These are phyloP conservation scores for Xylaria castorea DNA, from an alignment of 495 filamentous ascomycete genomes.

Conservation along the genomic window DNA sequence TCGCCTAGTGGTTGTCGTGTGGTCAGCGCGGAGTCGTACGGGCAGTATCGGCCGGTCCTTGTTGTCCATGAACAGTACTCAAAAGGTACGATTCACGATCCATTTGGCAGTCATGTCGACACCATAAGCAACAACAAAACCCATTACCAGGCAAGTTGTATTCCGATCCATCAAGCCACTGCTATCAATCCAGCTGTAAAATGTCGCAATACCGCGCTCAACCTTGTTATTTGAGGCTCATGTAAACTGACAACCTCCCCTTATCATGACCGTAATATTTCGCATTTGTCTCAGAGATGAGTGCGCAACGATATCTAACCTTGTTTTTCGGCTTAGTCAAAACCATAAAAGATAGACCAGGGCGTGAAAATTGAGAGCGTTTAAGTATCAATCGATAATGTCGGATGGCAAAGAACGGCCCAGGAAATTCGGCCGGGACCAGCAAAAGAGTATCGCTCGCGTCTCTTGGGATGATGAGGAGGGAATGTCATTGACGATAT, in stretches of 20 bases:
- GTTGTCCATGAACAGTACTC: not conserved
- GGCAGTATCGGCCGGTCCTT: not conserved
- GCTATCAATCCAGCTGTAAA: not conserved
- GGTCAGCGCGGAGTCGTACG: not conserved
- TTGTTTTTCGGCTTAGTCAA: not conserved
- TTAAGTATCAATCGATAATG: not conserved
- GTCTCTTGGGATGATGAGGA: slow-evolving; percentile 5
- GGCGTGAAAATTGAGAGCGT: not conserved
- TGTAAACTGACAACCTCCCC: not conserved
- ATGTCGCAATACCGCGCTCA: not conserved
- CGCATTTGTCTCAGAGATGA: not conserved
- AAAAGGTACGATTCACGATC: not conserved
- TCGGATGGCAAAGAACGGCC: not conserved
- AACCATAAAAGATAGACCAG: not conserved
- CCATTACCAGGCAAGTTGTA: not conserved
- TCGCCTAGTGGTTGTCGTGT: not conserved
- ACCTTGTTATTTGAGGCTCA: not conserved
- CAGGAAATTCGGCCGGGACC: not conserved
- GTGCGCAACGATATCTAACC: not conserved
- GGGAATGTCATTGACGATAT: not conserved
- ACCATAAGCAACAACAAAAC: not conserved
- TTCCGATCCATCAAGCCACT: not conserved
- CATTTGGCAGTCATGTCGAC: not conserved
- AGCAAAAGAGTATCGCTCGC: not conserved
- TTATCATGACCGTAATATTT: not conserved